Base-by-base conservation (phyloP, 169 alveolate genomes). In the Prorocentrum cordatum region DNA sequence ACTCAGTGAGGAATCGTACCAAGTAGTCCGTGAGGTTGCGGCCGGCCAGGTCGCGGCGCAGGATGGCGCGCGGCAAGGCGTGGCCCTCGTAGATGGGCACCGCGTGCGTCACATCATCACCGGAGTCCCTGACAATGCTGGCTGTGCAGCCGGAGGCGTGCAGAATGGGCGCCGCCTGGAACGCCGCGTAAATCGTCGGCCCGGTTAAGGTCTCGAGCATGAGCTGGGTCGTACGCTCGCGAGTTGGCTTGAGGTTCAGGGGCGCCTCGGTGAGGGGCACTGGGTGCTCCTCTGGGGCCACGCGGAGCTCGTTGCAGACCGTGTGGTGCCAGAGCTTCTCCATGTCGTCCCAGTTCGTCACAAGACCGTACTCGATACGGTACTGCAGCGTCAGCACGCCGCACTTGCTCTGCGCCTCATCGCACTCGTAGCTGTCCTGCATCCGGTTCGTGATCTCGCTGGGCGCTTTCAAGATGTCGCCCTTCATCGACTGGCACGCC, bases 101-200 rank as follows among this genome's bases (percentile, higher is more conserved):
- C 58, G 99, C 97, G 95, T 97, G 99, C 26, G 99, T 94, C 7
- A 97, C 99, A 73, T 99, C 99, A 89, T 98, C 99, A 29, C 99
- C 99, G 64, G 99, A 96, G 93, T 98, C 99, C 89, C 59, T 80
- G 20, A 80, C 89, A n/a, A 80, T 80, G 94, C 99, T 99, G 67
- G 99, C 98, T 72, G 99, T 98, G 92, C 99, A 96, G 70, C 99
- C 99, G 29, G 99, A 96, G n/a, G 99, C 97, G 93, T 98, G 98
- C 90, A 98, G 95, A 9, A 99, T 97, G 39, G 98, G 95, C 38
- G 97, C 99, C 54, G 99, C 99, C 94, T 97, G 98, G 93, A 97
- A 97, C n/a, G n/a, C n/a, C n/a, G n/a, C n/a, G n/a, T n/a, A n/a
- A n/a, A 97, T 95, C 61, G 98, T 96, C 20, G 99, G 99, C 5